Base-by-base conservation (phyloP, 73 alveolate genomes). In the Paramecium primaurelia region DNA sequence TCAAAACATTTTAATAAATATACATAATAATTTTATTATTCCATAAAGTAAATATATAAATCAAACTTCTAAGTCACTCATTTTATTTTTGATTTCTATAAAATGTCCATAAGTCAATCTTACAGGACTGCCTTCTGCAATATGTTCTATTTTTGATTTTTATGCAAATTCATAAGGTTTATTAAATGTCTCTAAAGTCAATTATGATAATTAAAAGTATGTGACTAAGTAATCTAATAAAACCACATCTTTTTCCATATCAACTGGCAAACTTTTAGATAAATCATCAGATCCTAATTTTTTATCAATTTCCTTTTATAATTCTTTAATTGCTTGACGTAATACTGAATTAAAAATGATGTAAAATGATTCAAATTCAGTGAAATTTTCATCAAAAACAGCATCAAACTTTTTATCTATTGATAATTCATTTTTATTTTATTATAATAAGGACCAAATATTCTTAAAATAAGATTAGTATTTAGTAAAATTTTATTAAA, bases 81-180 rank as follows among this genome's bases (percentile, higher is more conserved):
- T 89, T 45, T 89, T 89, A 73, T 89, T 89, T 89, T 89, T 59
- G 20, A 89, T 89, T 28, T 77, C 86, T 2, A 44, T 44, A 85
- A 71, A 89, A 11, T 89, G 94, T 32, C 86, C 86, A 20, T 71
- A 47, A 4, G 94, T 71, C 44, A 89, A 30, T 64, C 80, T 40
- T 22, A 89, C 94, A 14, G 94, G 94, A 3, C 54, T 89, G 34
- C 94, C 94, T 42, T 89, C 94, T 25, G 94, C 94, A 42, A 89
- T 89, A 32, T 89, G 83, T 59, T 89, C 94, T 12, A 89, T 89
- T 89, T 89, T 89, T 38, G 94, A 89, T 16, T 71, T 44, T 22
- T 60, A 49, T 38, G 94, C 94, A 51, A 89, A 89, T 16, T 42
- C 51, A 42, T 71, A 45, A 14, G 71, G 88, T 26, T 89, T 34